Base-by-base conservation (phyloP, 192 early-diverging fungal species). In the Coemansia sp. region DNA sequence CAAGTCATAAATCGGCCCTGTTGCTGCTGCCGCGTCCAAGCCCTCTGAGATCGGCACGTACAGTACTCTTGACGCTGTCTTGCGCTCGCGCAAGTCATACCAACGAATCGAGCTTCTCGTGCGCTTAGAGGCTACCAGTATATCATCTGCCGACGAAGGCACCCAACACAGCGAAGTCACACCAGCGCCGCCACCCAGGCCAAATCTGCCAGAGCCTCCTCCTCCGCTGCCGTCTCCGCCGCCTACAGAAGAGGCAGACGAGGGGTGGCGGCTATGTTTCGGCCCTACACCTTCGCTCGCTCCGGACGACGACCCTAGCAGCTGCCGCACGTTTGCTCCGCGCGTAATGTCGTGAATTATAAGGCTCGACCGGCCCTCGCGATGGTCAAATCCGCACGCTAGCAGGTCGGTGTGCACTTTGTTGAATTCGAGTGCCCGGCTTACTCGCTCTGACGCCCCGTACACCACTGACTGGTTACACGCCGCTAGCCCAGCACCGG, bases 81-180 rank as follows among this genome's bases (percentile, higher is more conserved):
- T 63, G 31, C 62, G 72, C 59, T 45, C 61, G 3, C 77, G 72
- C 65, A 80, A n/a, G 38, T 80, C 77, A 26, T 61, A 80, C 62
- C 65, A 67, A 55, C 77, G 77, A 36, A 80, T 74, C n/a, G 69
- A 70, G 42, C 72, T 59, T 20, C 72, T 61, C 9, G 62, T 74
- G 50, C 67, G 62, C 21, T 48, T 70, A 13, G 72, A 71, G 2
- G 72, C 77, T 9, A 80, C 69, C 3, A 80, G 58, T 33, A 80
- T 60, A n/a, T 65, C 69, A 39, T 74, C 69, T 1, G 63, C 65
- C 10, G 77, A 74, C 11, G 60, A 60, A 1, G 77, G 77, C 31
- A 66, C 60, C 77, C 77, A 80, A 26, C 73, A 50, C 14, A 80
- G 65, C 35, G 73, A 75, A 5, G 77, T 80, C 24, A 80, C 73